A percentile compares a stretch with the other conserved stretches of the same genome.
Conservation (phyloP, 306 rosid genomes). For the Sechiopsis laciniata region DNA sequence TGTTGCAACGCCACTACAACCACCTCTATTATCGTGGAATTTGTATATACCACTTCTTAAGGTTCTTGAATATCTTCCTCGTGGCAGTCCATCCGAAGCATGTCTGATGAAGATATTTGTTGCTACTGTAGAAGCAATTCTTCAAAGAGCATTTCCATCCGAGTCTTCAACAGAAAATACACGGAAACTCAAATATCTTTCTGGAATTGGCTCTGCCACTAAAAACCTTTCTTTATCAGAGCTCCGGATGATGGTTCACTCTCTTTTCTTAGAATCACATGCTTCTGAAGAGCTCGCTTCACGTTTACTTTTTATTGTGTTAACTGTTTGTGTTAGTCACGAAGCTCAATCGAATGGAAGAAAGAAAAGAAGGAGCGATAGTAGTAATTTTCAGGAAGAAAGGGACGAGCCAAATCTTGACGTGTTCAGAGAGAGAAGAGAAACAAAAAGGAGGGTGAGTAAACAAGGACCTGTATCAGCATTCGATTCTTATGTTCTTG, state of each 20-base stretch:
- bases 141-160: slow-evolving; percentile 83
- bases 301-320: slow-evolving; percentile 83
- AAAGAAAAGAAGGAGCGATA: slow-evolving; percentile 71
- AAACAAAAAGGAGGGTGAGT: slow-evolving; percentile 39
- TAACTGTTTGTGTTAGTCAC: slow-evolving; percentile 92
- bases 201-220: slow-evolving; percentile 61
- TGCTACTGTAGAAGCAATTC: slow-evolving; percentile 92
- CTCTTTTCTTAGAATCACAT: slow-evolving; percentile 92
- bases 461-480: slow-evolving; percentile 92
- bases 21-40: slow-evolving; percentile 90
- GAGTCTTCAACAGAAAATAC: slow-evolving; percentile 63
- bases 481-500: slow-evolving; percentile 91
- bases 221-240: slow-evolving; percentile 90
- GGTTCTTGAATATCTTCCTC: slow-evolving; percentile 97
- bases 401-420: slow-evolving; percentile 40
- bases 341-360: slow-evolving; percentile 78
- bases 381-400: slow-evolving; percentile 42
- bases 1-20: slow-evolving; percentile 87
- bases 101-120: slow-evolving; percentile 97
- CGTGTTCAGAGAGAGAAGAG: slow-evolving; percentile 45
- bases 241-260: slow-evolving; percentile 97
- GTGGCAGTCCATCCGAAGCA: slow-evolving; percentile 99
- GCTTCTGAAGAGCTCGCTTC: slow-evolving; percentile 92
- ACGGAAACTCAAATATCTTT: slow-evolving; percentile 64
- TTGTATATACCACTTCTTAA: slow-evolving; percentile 89